Evolutionary conservation across 78 protist species (phyloP).

Genomic region (Chrysochromulina parva): DNA sequence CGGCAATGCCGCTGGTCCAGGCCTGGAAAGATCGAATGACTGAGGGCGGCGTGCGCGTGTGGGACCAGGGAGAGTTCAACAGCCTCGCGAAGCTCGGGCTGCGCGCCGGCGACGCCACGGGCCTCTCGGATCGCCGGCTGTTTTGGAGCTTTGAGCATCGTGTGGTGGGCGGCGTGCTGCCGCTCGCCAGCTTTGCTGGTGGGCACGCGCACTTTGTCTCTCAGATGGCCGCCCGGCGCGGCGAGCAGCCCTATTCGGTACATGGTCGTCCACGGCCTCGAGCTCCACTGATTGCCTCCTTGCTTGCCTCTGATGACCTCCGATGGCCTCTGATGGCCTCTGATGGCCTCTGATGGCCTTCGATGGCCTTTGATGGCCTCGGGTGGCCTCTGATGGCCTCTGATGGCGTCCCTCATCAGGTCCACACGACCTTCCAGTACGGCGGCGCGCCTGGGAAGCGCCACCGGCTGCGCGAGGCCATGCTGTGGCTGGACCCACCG

Average conservation of each 20-base stretch:
- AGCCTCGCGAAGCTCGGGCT: not conserved
- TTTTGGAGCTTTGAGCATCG: not conserved
- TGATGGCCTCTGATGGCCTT: too few relatives aligned
- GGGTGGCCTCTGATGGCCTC: too few relatives aligned
- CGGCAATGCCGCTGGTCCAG: not conserved
- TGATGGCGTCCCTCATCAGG: not conserved
- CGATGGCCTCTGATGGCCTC: too few relatives aligned
- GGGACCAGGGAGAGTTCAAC: slow-evolving; percentile 23
- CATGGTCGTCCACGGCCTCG: too few relatives aligned
- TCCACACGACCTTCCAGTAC: slow-evolving; percentile 20
- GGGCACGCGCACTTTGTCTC: not conserved
- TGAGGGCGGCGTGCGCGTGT: not conserved
- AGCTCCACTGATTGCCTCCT: too few relatives aligned
- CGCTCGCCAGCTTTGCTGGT: not conserved
- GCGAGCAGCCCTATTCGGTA: not conserved
- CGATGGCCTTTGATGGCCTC: too few relatives aligned
- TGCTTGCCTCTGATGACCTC: too few relatives aligned
- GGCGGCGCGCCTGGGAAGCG: not conserved
- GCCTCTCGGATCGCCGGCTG: not conserved
- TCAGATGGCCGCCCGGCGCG: not conserved
- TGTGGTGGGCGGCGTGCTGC: slow-evolving; percentile 7
- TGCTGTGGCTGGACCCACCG: not conserved
- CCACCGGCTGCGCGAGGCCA: slow-evolving; percentile 19
- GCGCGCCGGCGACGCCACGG: not conserved
- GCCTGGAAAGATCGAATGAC: not conserved